A percentile compares a stretch with the other conserved stretches of the same genome.
These are phyloP conservation scores for Schizochytrium sp. DNA, from an alignment of 108 stramenopile species.

Conservation along the genomic window DNA sequence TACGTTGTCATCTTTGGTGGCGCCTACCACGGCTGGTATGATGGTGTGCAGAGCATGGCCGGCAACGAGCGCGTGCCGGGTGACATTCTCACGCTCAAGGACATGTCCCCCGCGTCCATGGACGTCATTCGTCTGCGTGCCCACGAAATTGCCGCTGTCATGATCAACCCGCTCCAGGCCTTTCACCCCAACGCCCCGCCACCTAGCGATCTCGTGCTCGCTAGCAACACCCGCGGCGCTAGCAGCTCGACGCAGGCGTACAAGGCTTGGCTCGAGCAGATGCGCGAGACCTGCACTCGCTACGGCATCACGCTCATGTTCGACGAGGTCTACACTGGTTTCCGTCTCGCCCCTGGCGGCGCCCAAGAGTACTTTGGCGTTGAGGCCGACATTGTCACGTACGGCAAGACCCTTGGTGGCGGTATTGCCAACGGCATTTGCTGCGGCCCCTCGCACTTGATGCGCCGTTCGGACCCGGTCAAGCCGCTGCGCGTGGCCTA, in stretches of 20 bases:
- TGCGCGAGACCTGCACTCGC: neutral
- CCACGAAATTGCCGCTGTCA: conserved; percentile 18
- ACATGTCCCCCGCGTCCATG: conserved; percentile 20
- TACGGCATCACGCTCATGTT: neutral
- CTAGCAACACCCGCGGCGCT: conserved; percentile 15
- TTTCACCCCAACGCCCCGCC: conserved; percentile 24
- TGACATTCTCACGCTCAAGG: conserved; percentile 24
- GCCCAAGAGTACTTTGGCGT: conserved; percentile 31
- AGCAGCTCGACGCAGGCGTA: neutral
- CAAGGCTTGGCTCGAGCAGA: conserved; percentile 10
- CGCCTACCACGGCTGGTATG: conserved; percentile 30
- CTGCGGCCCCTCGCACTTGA: conserved; percentile 21
- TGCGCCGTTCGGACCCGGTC: conserved; percentile 22
- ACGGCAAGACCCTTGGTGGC: conserved; percentile 25
- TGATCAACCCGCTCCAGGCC: conserved; percentile 24
- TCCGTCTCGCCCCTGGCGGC: conserved; percentile 27
- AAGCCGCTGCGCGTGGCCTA: conserved; percentile 21
- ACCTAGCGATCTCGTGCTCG: conserved; percentile 2
- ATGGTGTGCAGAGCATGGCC: conserved; percentile 24
- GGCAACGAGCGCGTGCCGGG: conserved; percentile 17
- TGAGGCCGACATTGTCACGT: conserved; percentile 24
- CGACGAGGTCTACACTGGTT: conserved; percentile 31
- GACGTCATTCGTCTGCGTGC: neutral
- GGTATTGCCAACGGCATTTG: conserved; percentile 22
- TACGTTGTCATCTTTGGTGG: conserved; percentile 2